Evolutionary conservation across 805 yeast genomes (phyloP).

Genomic region (Metschnikowia matae): DNA sequence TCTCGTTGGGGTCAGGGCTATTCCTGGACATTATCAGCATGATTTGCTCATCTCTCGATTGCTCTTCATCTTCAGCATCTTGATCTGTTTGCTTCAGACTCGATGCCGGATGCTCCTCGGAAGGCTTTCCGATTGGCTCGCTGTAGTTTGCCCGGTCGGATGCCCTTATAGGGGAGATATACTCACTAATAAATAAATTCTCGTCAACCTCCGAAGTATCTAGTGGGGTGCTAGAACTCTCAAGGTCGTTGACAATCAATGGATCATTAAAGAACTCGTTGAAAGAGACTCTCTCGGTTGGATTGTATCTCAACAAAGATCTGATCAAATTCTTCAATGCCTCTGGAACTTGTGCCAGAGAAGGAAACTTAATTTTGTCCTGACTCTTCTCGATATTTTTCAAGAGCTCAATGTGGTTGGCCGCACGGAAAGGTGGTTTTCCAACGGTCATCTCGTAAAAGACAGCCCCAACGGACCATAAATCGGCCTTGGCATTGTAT

Average conservation of each 20-base stretch:
- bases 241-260: constrained; percentile 53
- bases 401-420: constrained; percentile 85
- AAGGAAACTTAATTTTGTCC: constrained; percentile 76
- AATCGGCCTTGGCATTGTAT: constrained; percentile 94
- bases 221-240: constrained; percentile 52
- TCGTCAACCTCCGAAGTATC: constrained; percentile 69
- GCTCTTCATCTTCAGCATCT: background rate
- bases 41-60: constrained; percentile 40
- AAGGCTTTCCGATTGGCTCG: constrained; percentile 14
- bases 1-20: constrained; percentile 40
- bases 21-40: constrained; percentile 41
- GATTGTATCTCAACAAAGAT: constrained; percentile 74
- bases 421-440: constrained; percentile 93
- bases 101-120: background rate
- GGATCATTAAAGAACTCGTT: constrained; percentile 80
- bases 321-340: constrained; percentile 68
- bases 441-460: constrained; percentile 94
- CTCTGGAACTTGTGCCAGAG: constrained; percentile 57
- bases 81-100: background rate
- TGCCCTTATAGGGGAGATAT: constrained; percentile 45
- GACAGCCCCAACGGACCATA: constrained; percentile 98
- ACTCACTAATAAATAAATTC: constrained; percentile 81
- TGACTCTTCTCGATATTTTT: constrained; percentile 80
- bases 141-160: constrained; percentile 20
- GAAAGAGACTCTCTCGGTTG: constrained; percentile 84